phyloP scores from a whole-genome alignment of 179 eudicot species.

The Drosera spatulata region DNA sequence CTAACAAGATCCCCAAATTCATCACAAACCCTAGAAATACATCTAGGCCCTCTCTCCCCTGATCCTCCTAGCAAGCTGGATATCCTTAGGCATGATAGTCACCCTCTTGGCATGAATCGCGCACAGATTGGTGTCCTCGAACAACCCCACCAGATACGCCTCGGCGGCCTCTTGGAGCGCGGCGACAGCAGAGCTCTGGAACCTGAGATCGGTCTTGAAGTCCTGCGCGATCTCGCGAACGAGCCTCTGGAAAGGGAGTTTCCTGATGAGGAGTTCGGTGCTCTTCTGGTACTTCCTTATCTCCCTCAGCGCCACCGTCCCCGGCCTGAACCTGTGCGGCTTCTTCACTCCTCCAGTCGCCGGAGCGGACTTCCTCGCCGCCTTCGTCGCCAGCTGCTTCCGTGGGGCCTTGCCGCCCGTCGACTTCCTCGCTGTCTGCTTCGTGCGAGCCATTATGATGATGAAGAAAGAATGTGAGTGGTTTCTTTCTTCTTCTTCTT shows the following conservation, averaged over 20 bases:
- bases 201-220: slow-evolving; percentile 12
- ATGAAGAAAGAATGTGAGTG: too few relatives aligned
- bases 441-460: slow-evolving; percentile 9
- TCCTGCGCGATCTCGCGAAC: slow-evolving; percentile 16
- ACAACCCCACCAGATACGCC: slow-evolving; percentile 12
- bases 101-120: not conserved
- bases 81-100: too few relatives aligned
- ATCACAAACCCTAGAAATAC: slow-evolving; percentile 4
- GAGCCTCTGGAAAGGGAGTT: not conserved
- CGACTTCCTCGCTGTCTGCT: slow-evolving; percentile 10
- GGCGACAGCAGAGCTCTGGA: slow-evolving; percentile 6
- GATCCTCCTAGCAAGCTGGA: not conserved
- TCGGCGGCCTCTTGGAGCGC: slow-evolving; percentile 11
- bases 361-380: slow-evolving; percentile 14
- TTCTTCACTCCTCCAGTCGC: slow-evolving; percentile 14
- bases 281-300: slow-evolving; percentile 11
- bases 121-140: slow-evolving; percentile 13
- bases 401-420: slow-evolving; percentile 15
- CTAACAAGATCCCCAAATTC: too few relatives aligned
- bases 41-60: not conserved
- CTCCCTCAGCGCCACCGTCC: slow-evolving; percentile 10
- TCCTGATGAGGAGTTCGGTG: slow-evolving; percentile 5
- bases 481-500: too few relatives aligned
- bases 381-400: slow-evolving; percentile 14
- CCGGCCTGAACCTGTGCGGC: slow-evolving; percentile 15